Percentiles rank a stretch among this genome's conserved stretches.
These are phyloP conservation scores for Ophiocordyceps camponoti-floridani DNA, from an alignment of 2,329 filamentous ascomycete species.

Conservation along the genomic window DNA sequence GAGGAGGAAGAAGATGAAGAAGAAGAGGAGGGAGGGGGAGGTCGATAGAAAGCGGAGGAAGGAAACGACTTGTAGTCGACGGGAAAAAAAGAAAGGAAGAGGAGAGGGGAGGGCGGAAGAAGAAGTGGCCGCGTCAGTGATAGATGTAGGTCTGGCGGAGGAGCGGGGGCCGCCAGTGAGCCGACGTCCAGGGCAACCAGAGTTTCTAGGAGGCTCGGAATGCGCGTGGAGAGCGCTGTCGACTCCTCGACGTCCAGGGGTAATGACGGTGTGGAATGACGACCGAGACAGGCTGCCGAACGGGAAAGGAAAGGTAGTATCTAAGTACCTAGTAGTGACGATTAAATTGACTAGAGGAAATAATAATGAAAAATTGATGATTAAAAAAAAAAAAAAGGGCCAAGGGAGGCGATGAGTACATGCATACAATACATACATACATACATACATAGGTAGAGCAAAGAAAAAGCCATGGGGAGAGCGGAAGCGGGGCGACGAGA, in stretches of 20 bases:
- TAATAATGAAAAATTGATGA: background rate
- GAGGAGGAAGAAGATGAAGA: background rate
- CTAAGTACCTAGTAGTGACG: background rate
- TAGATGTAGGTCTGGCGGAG: background rate
- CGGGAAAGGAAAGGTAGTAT: slow-evolving; percentile 2
- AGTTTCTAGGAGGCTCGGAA: too few species aligned
- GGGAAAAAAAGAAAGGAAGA: too few species aligned
- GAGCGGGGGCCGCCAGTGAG: too few species aligned
- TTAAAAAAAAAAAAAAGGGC: background rate
- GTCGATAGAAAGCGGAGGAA: background rate
- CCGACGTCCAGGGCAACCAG: too few species aligned
- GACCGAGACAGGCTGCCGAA: slow-evolving; percentile 14
- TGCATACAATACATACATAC: too few species aligned
- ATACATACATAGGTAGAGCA: too few species aligned
- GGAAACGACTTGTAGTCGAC: too few species aligned
- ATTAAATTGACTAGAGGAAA: background rate
- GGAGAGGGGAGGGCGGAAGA: background rate
- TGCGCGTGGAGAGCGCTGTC: too few species aligned
- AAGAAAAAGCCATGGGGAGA: too few species aligned
- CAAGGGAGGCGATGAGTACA: too few species aligned
- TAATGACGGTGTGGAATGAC: slow-evolving; percentile 13
- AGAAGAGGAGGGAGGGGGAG: background rate
- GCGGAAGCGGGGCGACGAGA: too few species aligned
- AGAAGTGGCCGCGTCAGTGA: background rate
- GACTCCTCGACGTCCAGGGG: too few species aligned